phyloP scores from a whole-genome alignment of 495 filamentous ascomycete genomes.

The Hyaloscypha bicolor region DNA sequence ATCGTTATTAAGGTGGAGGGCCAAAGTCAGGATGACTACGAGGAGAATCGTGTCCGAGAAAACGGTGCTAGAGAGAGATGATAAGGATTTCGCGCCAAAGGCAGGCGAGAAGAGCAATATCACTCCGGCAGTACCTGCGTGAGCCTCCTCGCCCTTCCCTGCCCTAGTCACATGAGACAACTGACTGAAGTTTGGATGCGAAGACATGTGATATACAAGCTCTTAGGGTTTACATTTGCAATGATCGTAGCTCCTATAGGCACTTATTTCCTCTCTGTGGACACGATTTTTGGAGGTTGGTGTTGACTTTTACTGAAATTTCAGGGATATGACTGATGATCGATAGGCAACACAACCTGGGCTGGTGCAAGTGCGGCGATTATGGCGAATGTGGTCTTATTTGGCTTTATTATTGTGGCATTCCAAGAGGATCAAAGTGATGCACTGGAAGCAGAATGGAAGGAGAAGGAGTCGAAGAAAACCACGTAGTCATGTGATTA shows the following conservation, averaged over 20 bases:
- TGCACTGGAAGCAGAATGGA: slow-evolving; percentile 36
- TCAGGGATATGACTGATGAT: slow-evolving; percentile 19
- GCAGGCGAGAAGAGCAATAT: slow-evolving; percentile 46
- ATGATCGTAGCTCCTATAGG: slow-evolving; percentile 87
- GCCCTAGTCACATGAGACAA: neutral
- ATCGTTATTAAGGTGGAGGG: neutral
- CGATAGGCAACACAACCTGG: slow-evolving; percentile 79
- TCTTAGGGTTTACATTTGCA: slow-evolving; percentile 85
- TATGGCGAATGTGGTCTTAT: slow-evolving; percentile 86
- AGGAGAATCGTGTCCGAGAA: slow-evolving; percentile 58
- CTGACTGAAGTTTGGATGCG: slow-evolving; percentile 5
- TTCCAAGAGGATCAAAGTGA: slow-evolving; percentile 86
- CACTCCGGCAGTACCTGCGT: slow-evolving; percentile 75
- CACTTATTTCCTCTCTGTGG: slow-evolving; percentile 80
- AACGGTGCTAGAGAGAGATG: slow-evolving; percentile 55
- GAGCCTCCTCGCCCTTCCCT: slow-evolving; percentile 19
- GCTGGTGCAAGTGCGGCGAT: slow-evolving; percentile 84
- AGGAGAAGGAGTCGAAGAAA: slow-evolving; percentile 39
- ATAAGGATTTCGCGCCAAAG: slow-evolving; percentile 31
- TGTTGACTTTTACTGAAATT: neutral
- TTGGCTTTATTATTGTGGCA: slow-evolving; percentile 89
- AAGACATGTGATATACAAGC: slow-evolving; percentile 86
- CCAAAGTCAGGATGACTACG: slow-evolving; percentile 53
- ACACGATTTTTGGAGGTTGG: slow-evolving; percentile 76
- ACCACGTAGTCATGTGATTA: neutral